These are phyloP conservation scores for Beauveria brongniartii DNA, from an alignment of 2,329 filamentous ascomycete genomes.

Conservation along the genomic window DNA sequence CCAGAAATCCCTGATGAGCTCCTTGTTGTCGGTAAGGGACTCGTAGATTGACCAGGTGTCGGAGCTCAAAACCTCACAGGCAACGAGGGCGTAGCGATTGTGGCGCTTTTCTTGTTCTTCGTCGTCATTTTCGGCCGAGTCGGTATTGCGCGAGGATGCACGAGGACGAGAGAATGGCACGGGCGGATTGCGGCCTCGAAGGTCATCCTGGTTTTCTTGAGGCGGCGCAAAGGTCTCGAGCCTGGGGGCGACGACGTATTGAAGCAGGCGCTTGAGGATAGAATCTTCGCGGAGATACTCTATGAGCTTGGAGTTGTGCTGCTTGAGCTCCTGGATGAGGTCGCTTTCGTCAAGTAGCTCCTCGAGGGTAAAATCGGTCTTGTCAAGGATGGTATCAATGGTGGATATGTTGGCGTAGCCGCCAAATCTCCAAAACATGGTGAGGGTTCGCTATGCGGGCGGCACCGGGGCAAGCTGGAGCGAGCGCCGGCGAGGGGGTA, in stretches of 20 bases:
- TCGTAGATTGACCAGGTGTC: slow-evolving; percentile 97
- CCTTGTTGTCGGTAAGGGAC: slow-evolving; percentile 76
- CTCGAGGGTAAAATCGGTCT: slow-evolving; percentile 90
- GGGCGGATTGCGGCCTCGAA: slow-evolving; percentile 36
- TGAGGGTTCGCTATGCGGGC: slow-evolving; percentile 33
- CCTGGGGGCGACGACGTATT: slow-evolving; percentile 82
- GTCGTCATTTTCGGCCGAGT: slow-evolving; percentile 40
- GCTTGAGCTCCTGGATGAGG: slow-evolving; percentile 93
- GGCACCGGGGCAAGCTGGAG: slow-evolving; percentile 7
- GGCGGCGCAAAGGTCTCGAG: slow-evolving; percentile 48
- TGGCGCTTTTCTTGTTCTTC: slow-evolving; percentile 85
- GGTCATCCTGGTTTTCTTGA: slow-evolving; percentile 42
- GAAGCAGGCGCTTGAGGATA: slow-evolving; percentile 74
- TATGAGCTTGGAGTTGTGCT: slow-evolving; percentile 95
- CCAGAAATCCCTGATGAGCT: slow-evolving; percentile 80
- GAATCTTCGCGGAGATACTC: slow-evolving; percentile 87
- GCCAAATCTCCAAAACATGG: slow-evolving; percentile 99
- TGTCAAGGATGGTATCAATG: slow-evolving; percentile 94
- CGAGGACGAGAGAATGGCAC: slow-evolving; percentile 43
- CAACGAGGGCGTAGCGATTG: slow-evolving; percentile 87
- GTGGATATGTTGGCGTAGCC: slow-evolving; percentile 96
- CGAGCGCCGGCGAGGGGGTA: slow-evolving; percentile 5
- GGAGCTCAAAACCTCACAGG: slow-evolving; percentile 87
- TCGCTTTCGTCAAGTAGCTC: slow-evolving; percentile 94
- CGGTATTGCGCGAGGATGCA: slow-evolving; percentile 43